Base-by-base conservation (phyloP, 805 yeast genomes). In the Kodamaea nitidulidarum region DNA sequence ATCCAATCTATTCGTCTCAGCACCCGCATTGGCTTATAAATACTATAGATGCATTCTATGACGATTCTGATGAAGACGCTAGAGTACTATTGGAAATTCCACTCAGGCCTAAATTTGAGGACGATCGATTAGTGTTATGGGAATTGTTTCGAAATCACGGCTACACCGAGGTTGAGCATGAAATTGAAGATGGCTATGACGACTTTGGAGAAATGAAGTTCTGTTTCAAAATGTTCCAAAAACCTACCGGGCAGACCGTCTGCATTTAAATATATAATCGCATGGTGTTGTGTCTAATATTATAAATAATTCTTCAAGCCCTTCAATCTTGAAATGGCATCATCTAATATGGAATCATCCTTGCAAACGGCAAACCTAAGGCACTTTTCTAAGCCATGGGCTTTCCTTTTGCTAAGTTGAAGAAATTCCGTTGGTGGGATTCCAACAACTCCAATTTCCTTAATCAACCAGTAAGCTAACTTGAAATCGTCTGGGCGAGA, bases 381-480 rank as follows among this genome's bases (percentile, higher is more conserved):
- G 56, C 88, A 77, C 51, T 86, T 81, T 56, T 90, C 95, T 40
- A 91, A 88, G 12, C 81, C 78, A 40, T 76, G 69, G 22, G 84
- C 88, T 15, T 45, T 44, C 50, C 70, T 61, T 48, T 84, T 80
- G 43, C 76, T 80, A 7, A 79, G 75, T 32, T 80, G 74, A 53
- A 86, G 79, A 55, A 93, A 93, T 62, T 91, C 98, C n/a, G 96
- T 84, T 20, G 98, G 98, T 8, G 98, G 98, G 47, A 93, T 93
- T 3, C 95, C 84, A 15, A 93, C 98, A 29, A 93, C 95, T 8
- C 98, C 98, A 42, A 91, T 60, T 57, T 88, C 95, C 56, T 79
- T 81, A 54, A 88, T 88, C 43, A 93, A 71, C 97, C 98, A 93
- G 64, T 86, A 87, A 1, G 96, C 95, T 47, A 82, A 71, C 57